Evolutionary conservation across 345 rosid genomes (phyloP).

Genomic region (Syzygium aromaticum): DNA sequence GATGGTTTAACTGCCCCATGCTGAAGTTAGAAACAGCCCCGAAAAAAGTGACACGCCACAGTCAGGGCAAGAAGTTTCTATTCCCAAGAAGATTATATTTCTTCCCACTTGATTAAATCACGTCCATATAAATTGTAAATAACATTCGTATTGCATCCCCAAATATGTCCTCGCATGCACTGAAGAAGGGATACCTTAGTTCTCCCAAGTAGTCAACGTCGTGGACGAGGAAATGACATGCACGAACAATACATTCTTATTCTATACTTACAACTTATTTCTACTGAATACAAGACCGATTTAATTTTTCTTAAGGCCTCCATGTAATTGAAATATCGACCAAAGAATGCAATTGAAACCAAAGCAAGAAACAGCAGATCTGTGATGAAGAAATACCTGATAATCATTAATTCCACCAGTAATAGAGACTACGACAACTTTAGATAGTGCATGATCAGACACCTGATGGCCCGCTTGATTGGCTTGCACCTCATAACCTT

Average conservation of each 20-base stretch:
- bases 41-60: neutral
- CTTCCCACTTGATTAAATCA: neutral
- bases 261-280: neutral
- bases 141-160: neutral
- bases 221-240: neutral
- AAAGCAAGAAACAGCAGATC: neutral
- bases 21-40: neutral
- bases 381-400: conserved; percentile 43
- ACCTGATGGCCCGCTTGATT: conserved; percentile 36
- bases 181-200: neutral
- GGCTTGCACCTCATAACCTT: conserved; percentile 57
- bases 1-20: neutral
- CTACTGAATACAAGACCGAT: neutral
- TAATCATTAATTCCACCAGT: conserved; percentile 89
- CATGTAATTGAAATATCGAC: neutral
- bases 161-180: neutral
- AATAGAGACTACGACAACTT: conserved; percentile 73
- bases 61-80: neutral
- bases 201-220: neutral
- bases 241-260: neutral
- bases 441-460: conserved; percentile 63
- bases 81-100: neutral
- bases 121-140: neutral
- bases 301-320: neutral
- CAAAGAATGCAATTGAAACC: neutral